Conservation (phyloP, 768 basidiomycete genomes). For the Tricholoma sp. region DNA sequence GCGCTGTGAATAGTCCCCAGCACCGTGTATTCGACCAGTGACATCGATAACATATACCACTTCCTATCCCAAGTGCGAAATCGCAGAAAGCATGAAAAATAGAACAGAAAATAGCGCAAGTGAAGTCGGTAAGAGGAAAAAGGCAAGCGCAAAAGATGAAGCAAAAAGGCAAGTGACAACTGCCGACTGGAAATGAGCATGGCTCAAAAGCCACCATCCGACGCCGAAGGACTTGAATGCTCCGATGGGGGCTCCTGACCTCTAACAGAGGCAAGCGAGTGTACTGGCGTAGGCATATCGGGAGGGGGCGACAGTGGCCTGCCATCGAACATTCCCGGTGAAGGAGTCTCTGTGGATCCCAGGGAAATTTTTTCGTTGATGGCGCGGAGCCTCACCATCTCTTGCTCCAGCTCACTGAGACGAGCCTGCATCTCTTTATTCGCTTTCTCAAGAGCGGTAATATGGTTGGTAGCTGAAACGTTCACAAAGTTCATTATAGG, state of each 20-base stretch:
- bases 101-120: conserved; percentile 25
- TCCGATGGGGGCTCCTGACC: conserved; percentile 61
- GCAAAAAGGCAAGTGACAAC: conserved; percentile 2
- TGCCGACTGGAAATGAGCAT: conserved; percentile 6
- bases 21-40: conserved; percentile 14
- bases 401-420: conserved; percentile 58
- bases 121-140: conserved; percentile 9
- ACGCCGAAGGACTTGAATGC: conserved; percentile 52
- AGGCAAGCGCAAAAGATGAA: conserved; percentile 10
- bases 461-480: conserved; percentile 69
- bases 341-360: conserved; percentile 49
- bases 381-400: conserved; percentile 63
- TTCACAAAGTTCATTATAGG: conserved; percentile 8
- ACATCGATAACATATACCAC: conserved; percentile 23
- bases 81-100: conserved; percentile 20
- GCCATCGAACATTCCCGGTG: conserved; percentile 46
- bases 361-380: conserved; percentile 85
- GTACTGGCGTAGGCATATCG: conserved; percentile 39
- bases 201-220: conserved; percentile 43
- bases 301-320: conserved; percentile 64
- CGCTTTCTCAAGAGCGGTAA: conserved; percentile 63
- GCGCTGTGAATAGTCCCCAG: conserved; percentile 20
- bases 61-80: conserved; percentile 22
- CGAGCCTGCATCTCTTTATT: conserved; percentile 70
- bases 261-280: conserved; percentile 50